Evolutionary conservation across 305 asterid genomes (phyloP), one percentile per base, ranked within the genome.

Genomic region (Fraxinus dipetala): DNA sequence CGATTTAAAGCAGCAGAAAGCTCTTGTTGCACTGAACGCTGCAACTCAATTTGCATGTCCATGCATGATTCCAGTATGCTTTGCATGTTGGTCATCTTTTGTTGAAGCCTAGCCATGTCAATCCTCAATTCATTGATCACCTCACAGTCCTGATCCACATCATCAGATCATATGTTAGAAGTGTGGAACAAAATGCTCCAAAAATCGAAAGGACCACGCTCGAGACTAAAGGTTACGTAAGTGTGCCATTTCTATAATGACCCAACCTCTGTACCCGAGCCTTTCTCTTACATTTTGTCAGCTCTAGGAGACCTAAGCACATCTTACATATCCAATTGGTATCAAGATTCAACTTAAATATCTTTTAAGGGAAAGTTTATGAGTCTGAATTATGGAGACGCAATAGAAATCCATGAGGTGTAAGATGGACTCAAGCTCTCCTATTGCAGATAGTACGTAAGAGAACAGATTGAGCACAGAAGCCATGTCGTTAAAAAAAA

Each of bases 31-130:
- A 96, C 88, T 0, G 94, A 90, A 6, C 93, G 91, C 79, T 93
- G 99, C 88, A 94, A 85, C 86, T 96, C 98, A 31, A 90, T 86
- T 79, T 96, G 98, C 95, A 96, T 92, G 82, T 92, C 97, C 97
- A 92, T 90, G 93, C 95, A 96, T 20, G 96, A 85, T 86, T 94
- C 98, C 34, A 96, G 92, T 95, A 91, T 90, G 77, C 85, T 89
- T 84, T 96, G 98, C 97, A 96, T 91, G 75, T 84, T 83, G 72
- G 87, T 88, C 98, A 96, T 92, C 87, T 90, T 88, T 81, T 91
- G 93, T 20, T 90, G 95, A 87, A 96, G 98, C 88, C 91, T 83
- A 63, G 89, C 94, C 92, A 94, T 88, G 87, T 94, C 97, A 35
- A 87, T 80, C 83, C 96, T 91, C 86, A 94, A 86, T 80, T 92